Evolutionary conservation across 805 yeast species (phyloP), one percentile per base, ranked within the genome.

Genomic region (Ogataea sp.): DNA sequence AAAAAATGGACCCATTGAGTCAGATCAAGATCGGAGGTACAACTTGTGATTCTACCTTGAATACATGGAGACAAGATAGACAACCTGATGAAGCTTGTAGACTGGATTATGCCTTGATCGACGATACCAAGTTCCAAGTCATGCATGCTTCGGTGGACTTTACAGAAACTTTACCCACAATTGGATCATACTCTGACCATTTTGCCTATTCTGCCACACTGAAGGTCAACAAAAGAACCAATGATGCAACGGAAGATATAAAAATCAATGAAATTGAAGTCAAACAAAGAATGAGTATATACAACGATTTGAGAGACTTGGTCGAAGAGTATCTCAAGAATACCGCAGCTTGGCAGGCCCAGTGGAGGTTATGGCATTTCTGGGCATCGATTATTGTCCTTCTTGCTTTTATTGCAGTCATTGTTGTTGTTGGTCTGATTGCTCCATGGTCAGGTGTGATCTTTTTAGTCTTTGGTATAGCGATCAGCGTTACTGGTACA

Each of bases 111-210:
- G 94, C 96, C 0, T 70, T 93, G 43, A 75, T 83, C 37, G 95
- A 85, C 54, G 59, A 75, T 1, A 46, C 58, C 0, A 63, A 64
- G 36, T 61, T 88, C 18, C 56, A 49, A 2, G 81, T 87, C 0
- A 43, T 71, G 1, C 68, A 66, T n/a, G 88, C 94, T 0, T 58
- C 67, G 6, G 96, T 88, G 2, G 70, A 69, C 23, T 89, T 93
- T 53, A 79, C 87, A 1, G 95, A 85, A 34, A 52, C 57, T 18
- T 62, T 85, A 8, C 81, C 83, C 0, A 68, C 64, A 1, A 67
- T 84, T 1, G 87, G 94, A 21, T 83, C 95, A 4, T 80, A 74
- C 45, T 86, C 96, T 1, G 98, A 93, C 55, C 98, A 93, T 64
- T 93, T 93, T 68, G 98, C 90, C 0, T 84, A 82, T 50, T 50